Evolutionary conservation across 2,329 filamentous ascomycete species (phyloP).

Genomic region (Exserohilum rostratum): DNA sequence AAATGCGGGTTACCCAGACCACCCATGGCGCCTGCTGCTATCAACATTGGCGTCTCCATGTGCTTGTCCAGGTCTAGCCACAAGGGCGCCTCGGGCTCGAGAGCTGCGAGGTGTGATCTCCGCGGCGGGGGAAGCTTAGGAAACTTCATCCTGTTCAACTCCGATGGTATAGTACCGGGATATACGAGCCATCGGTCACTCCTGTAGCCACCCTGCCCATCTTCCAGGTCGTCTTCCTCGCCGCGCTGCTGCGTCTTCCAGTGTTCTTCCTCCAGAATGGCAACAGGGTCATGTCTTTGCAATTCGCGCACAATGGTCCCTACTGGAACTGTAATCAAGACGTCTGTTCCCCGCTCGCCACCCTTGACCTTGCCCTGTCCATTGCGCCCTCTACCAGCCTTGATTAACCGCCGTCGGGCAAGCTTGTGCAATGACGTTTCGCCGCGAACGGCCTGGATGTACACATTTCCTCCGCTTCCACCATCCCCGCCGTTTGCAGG

Average conservation of each 20-base stretch:
- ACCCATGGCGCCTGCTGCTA: slow-evolving; percentile 86
- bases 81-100: slow-evolving; percentile 76
- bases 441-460: slow-evolving; percentile 89
- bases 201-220: slow-evolving; percentile 47
- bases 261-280: slow-evolving; percentile 63
- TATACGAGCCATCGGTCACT: slow-evolving; percentile 85
- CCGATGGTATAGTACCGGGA: slow-evolving; percentile 77
- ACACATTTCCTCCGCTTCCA: slow-evolving; percentile 87
- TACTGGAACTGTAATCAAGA: slow-evolving; percentile 88
- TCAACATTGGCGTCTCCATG: slow-evolving; percentile 81
- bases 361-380: slow-evolving; percentile 75
- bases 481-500: slow-evolving; percentile 95
- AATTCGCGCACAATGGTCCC: slow-evolving; percentile 90
- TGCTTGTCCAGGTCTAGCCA: slow-evolving; percentile 65
- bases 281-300: slow-evolving; percentile 75
- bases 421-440: slow-evolving; percentile 95
- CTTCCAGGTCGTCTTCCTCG: slow-evolving; percentile 35
- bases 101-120: slow-evolving; percentile 63
- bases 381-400: slow-evolving; percentile 76
- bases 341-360: slow-evolving; percentile 82
- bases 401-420: slow-evolving; percentile 74
- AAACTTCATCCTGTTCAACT: slow-evolving; percentile 65
- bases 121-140: slow-evolving; percentile 63
- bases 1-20: slow-evolving; percentile 96
- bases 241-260: slow-evolving; percentile 33